phyloP scores from a whole-genome alignment of 306 rosid species.

The Vigna reflexopilosa region DNA sequence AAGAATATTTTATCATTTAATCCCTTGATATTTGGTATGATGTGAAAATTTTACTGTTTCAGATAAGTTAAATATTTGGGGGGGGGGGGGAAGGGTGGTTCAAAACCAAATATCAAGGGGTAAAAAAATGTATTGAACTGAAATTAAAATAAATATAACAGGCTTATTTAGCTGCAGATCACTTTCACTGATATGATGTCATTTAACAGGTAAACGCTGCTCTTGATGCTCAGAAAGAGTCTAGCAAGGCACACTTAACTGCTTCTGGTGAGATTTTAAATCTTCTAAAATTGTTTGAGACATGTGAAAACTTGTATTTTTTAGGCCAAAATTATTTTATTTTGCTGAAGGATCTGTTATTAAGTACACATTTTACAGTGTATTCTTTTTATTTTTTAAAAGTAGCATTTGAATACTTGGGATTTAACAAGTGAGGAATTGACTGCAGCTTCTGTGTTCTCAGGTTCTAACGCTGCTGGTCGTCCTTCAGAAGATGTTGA shows the following conservation, averaged over 20 bases:
- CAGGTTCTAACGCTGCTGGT: conserved; percentile 65
- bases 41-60: neutral
- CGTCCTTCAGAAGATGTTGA: conserved; percentile 85
- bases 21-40: neutral
- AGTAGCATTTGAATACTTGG: conserved; percentile 4
- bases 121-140: neutral
- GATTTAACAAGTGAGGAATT: conserved; percentile 26
- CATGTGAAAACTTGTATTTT: conserved; percentile 10
- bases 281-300: conserved; percentile 24
- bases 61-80: neutral
- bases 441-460: conserved; percentile 26
- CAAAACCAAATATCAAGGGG: neutral
- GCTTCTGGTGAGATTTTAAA: conserved; percentile 62
- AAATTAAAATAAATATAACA: neutral
- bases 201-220: conserved; percentile 59
- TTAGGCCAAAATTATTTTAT: neutral
- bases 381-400: neutral
- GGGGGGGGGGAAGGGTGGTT: neutral
- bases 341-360: conserved; percentile 8
- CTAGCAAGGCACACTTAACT: conserved; percentile 54
- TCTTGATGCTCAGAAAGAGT: conserved; percentile 58
- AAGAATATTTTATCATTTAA: neutral
- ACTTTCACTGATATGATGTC: conserved; percentile 36
- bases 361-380: conserved; percentile 14
- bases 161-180: neutral